Percentiles rank a stretch among this genome's conserved stretches.
These are phyloP conservation scores for Brassica carinata DNA, from an alignment of 345 rosid species.

Conservation along the genomic window DNA sequence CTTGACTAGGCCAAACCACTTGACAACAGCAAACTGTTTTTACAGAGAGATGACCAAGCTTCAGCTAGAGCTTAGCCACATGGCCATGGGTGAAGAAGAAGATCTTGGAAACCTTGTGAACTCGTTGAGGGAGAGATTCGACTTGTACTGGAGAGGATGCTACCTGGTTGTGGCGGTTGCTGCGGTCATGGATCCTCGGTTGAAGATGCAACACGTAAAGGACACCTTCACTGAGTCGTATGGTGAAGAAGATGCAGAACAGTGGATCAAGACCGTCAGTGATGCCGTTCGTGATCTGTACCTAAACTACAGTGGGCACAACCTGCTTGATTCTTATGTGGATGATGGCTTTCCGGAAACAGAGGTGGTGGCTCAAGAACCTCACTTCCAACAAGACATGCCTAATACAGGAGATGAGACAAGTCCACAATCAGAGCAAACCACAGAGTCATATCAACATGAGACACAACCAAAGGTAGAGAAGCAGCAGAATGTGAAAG, in stretches of 20 bases:
- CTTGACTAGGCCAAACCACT: constrained; percentile 47
- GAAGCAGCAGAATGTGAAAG: constrained; percentile 43
- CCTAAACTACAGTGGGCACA: constrained; percentile 47
- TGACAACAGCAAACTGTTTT: constrained; percentile 56
- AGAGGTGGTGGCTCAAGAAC: constrained; percentile 34
- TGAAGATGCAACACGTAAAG: constrained; percentile 71
- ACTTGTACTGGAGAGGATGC: constrained; percentile 69
- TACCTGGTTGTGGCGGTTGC: constrained; percentile 70
- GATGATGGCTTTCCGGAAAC: constrained; percentile 39
- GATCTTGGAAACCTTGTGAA: constrained; percentile 57
- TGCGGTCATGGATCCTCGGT: constrained; percentile 83
- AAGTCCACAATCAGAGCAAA: constrained; percentile 22
- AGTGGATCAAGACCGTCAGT: constrained; percentile 56
- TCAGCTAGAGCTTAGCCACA: constrained; percentile 65
- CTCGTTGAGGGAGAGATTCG: constrained; percentile 55
- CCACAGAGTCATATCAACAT: background rate
- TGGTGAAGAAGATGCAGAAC: constrained; percentile 66
- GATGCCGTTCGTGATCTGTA: constrained; percentile 74
- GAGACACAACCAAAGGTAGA: constrained; percentile 1
- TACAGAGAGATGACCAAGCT: constrained; percentile 81
- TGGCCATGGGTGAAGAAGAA: constrained; percentile 49
- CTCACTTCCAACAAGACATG: constrained; percentile 58
- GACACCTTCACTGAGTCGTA: constrained; percentile 62
- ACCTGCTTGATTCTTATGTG: constrained; percentile 24
- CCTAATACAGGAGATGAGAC: constrained; percentile 34